Conservation (phyloP, 2,329 filamentous ascomycete species). For the Neonectria ditissima region DNA sequence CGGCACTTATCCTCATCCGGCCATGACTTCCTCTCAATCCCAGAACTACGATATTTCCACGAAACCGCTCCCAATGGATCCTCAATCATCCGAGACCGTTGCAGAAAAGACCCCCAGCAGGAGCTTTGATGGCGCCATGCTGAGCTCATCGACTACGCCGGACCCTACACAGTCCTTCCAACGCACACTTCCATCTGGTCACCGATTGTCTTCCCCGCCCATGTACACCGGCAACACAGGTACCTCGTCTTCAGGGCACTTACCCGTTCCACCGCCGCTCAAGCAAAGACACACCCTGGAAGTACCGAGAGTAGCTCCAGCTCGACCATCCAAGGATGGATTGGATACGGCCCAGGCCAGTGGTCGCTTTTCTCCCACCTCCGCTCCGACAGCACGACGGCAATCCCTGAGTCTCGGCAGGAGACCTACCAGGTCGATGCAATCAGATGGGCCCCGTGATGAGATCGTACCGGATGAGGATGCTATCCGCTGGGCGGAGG, state of each 20-base stretch:
- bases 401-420: slow-evolving; percentile 86
- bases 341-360: slow-evolving; percentile 74
- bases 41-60: slow-evolving; percentile 33
- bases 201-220: slow-evolving; percentile 75
- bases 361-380: slow-evolving; percentile 82
- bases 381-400: slow-evolving; percentile 71
- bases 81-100: slow-evolving; percentile 30
- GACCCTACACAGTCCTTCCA: slow-evolving; percentile 44
- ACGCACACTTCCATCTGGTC: slow-evolving; percentile 51
- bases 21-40: slow-evolving; percentile 26
- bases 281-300: slow-evolving; percentile 91
- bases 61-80: slow-evolving; percentile 41
- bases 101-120: slow-evolving; percentile 31
- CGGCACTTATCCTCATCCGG: slow-evolving; percentile 26
- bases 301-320: slow-evolving; percentile 77
- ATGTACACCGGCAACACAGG: slow-evolving; percentile 60
- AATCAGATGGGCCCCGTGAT: slow-evolving; percentile 86
- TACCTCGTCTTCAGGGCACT: slow-evolving; percentile 61
- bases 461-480: slow-evolving; percentile 91
- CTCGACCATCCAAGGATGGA: slow-evolving; percentile 78
- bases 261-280: slow-evolving; percentile 60
- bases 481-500: slow-evolving; percentile 90
- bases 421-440: slow-evolving; percentile 84
- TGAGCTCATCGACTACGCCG: slow-evolving; percentile 37
- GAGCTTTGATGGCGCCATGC: slow-evolving; percentile 30